A percentile compares a stretch with the other conserved stretches of the same genome.
phyloP scores from a whole-genome alignment of 306 rosid species.

The Hylodesmum podocarpum region DNA sequence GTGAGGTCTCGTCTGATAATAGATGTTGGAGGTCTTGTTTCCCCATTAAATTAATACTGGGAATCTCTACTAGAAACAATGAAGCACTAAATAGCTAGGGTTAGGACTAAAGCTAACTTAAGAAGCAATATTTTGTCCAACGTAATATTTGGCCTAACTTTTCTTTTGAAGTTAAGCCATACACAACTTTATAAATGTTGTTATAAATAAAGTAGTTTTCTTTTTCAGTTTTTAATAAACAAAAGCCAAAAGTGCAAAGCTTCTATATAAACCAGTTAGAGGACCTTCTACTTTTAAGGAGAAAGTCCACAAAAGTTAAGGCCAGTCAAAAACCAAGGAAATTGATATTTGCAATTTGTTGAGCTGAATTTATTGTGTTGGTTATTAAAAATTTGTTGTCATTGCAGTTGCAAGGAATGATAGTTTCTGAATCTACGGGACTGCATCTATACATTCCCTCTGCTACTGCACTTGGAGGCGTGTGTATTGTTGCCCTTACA shows the following conservation, averaged over 20 bases:
- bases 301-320: neutral
- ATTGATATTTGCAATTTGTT: neutral
- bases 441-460: conserved; percentile 67
- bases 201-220: neutral
- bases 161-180: neutral
- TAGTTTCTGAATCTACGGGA: conserved; percentile 67
- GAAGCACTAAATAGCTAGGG: neutral
- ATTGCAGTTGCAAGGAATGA: conserved; percentile 71
- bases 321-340: neutral
- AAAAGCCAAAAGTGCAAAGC: neutral
- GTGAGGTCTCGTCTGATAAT: neutral
- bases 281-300: neutral
- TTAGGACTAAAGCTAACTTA: neutral
- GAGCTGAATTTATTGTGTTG: neutral
- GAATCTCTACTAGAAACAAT: neutral
- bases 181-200: neutral
- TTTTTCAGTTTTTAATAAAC: neutral
- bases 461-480: conserved; percentile 69
- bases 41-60: too few relatives aligned
- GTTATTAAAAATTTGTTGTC: neutral
- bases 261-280: neutral
- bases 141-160: neutral
- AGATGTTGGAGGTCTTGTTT: neutral
- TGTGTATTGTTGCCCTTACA: conserved; percentile 76
- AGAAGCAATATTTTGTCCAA: neutral